Evolutionary conservation across 2,329 filamentous ascomycete species (phyloP), one percentile per base, ranked within the genome.

Genomic region (Fusarium setosum): DNA sequence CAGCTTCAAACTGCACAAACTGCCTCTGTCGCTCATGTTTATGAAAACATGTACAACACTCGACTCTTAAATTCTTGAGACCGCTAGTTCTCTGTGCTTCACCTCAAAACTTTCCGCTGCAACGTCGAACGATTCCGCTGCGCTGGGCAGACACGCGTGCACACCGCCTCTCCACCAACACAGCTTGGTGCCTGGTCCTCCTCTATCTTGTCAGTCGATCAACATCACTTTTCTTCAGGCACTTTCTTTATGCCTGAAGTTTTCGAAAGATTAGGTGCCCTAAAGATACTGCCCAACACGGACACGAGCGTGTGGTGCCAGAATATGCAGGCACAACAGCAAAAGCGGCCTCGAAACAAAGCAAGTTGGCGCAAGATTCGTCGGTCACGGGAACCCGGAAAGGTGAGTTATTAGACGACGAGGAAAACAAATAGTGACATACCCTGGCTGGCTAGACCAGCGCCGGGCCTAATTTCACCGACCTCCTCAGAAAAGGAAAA

Each of bases 31-130:
- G 42, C 42, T 47, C 17, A 17, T 47, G n/a, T 32, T 18, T 20
- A 5, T 10, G 24, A 47, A 20, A 47, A 47, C 31, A 17, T 20
- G 18, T 24, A 47, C 42, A 29, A 29, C 8, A 18, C 32, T 15
- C 15, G 15, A 31, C 31, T 17, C 21, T 21, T 18, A 47, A 24
- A 18, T 48, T 34, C 29, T 18, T 34, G 44, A 38, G 63, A 66
- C 63, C 63, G 63, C 63, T 32, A 59, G 59, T 67, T 66, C 55
- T 50, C 23, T 40, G 38, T 29, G 11, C n/a, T 45, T 59, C 44
- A 51, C 55, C 42, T 63, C 41, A 38, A 35, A 35, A 31, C 23
- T 47, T 47, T 31, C 31, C 29, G 34, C 48, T 55, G 44, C 63
- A 59, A 49, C 38, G 34, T 49, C 40, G 49, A 66, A 67, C 29